Base-by-base conservation (phyloP, 179 eudicot genomes). In the Beta corolliflora region DNA sequence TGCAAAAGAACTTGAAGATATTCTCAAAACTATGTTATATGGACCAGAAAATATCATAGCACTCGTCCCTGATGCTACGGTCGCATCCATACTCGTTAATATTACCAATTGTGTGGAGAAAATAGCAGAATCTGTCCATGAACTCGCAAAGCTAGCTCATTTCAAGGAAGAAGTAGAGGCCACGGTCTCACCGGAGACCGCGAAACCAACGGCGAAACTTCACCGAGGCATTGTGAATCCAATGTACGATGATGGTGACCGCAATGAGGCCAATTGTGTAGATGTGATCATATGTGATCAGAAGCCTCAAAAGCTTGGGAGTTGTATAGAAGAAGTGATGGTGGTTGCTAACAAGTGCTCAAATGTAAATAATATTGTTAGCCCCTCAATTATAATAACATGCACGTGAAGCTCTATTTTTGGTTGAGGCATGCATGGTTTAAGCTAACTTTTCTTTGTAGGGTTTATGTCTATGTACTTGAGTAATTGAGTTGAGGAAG, bases 221-320 rank as follows among this genome's bases (percentile, higher is more conserved):
- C 86, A 53, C 55, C 85, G 89, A 18, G 94, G 91, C 73, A 68
- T 60, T 12, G 86, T 89, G 75, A 87, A 80, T 21, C 94, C 94
- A 0, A 71, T 56, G 60, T 80, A 69, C 13, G 83, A 87, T 44
- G 82, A 81, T n/a, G 75, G 74, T 60, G 79, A 66, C 13, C 75
- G 18, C 11, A 29, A 25, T 29, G 65, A 18, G 75, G 54, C 73
- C 50, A 83, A 80, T 31, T 80, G 60, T 80, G 79, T 87, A 5
- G 79, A 77, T 74, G 81, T 88, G 52, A 52, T 5, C 0, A 76
- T 89, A 36, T 73, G 78, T 9, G 79, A 77, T 67, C 63, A 77
- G 18, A 41, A 52, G 66, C 23, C 53, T 54, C 36, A 45, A 4
- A 60, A 67, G 53, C 23, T 75, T 52, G 76, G 36, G 31, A 80